Percentiles rank a stretch among this genome's conserved stretches.
phyloP scores from a whole-genome alignment of 768 basidiomycete genomes.

The Psilocybe tampanensis region DNA sequence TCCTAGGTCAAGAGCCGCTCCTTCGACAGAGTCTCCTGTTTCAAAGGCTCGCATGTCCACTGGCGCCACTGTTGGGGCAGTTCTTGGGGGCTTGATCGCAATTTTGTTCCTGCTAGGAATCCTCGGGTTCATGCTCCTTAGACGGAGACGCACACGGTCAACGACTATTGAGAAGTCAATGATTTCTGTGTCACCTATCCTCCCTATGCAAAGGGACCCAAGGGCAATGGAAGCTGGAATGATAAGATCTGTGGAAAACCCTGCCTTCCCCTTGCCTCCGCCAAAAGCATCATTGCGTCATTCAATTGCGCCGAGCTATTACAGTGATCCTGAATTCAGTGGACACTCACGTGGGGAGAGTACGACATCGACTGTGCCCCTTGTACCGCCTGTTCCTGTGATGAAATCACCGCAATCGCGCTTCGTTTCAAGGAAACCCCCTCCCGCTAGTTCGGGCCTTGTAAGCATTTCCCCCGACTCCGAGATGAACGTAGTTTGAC shows the following conservation, averaged over 20 bases:
- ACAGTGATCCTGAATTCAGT: constrained; percentile 30
- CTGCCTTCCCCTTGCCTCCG: constrained; percentile 28
- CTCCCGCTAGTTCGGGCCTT: constrained; percentile 16
- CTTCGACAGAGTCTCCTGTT: background rate
- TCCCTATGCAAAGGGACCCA: constrained; percentile 35
- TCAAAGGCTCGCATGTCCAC: constrained; percentile 21
- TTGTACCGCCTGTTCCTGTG: constrained; percentile 27
- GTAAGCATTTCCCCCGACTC: constrained; percentile 7
- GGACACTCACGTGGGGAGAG: constrained; percentile 23
- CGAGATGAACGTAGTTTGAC: background rate
- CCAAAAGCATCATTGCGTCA: constrained; percentile 22
- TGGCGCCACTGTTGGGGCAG: constrained; percentile 23
- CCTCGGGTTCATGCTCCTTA: constrained; percentile 13
- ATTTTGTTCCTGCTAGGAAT: constrained; percentile 16
- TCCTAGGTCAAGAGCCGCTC: background rate
- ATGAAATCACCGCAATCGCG: constrained; percentile 17
- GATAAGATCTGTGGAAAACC: constrained; percentile 18
- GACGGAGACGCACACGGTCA: constrained; percentile 24
- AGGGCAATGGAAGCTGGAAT: constrained; percentile 29
- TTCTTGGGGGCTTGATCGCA: constrained; percentile 22
- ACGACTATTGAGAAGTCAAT: constrained; percentile 24
- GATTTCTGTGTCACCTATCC: constrained; percentile 30
- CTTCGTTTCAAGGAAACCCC: constrained; percentile 19
- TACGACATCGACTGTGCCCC: constrained; percentile 26
- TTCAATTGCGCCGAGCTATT: constrained; percentile 44